These are phyloP conservation scores for Suillus occidentalis DNA, from an alignment of 768 basidiomycete genomes.

Conservation along the genomic window DNA sequence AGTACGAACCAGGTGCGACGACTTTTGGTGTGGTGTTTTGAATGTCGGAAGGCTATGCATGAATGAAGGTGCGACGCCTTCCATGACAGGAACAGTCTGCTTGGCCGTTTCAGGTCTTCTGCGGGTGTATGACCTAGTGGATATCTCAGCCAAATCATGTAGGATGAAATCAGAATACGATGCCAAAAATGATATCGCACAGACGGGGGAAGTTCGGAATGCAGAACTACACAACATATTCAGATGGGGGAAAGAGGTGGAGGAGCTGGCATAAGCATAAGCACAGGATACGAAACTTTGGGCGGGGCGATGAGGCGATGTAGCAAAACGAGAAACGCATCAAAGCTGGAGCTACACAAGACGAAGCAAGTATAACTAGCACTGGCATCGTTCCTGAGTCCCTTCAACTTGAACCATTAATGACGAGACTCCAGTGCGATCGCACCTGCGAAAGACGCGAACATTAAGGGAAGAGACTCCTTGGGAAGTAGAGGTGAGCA, in stretches of 20 bases:
- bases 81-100: not conserved
- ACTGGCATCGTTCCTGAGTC: no score
- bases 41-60: not conserved
- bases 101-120: not conserved
- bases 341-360: no score
- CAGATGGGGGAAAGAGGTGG: not conserved
- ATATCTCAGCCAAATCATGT: not conserved
- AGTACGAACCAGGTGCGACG: not conserved
- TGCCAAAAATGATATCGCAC: slow-evolving; percentile 15
- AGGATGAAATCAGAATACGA: slow-evolving; percentile 4
- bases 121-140: not conserved
- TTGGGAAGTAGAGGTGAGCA: no score
- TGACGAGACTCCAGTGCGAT: no score
- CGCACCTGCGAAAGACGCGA: no score
- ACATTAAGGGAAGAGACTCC: no score
- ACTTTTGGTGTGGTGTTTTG: not conserved
- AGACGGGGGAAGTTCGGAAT: not conserved
- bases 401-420: no score
- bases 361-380: not conserved
- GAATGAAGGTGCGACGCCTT: not conserved
- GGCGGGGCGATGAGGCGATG: not conserved
- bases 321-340: not conserved
- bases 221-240: no score
- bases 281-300: not conserved
- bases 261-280: not conserved